Conservation (phyloP, 441 rosid genomes). For the Populus trichocarpa region DNA sequence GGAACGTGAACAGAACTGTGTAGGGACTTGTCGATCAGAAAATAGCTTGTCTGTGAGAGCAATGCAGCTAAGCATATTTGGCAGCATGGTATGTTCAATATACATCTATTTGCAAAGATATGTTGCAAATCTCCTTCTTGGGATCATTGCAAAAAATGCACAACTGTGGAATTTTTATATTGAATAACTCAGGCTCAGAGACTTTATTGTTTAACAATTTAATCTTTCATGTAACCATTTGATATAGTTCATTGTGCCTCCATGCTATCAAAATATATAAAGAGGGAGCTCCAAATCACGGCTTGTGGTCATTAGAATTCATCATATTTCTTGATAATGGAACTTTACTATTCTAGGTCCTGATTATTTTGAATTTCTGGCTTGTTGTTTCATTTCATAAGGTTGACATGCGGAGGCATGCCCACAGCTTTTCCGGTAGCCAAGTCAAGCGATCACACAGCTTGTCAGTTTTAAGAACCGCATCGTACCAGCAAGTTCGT, state of each 20-base stretch:
- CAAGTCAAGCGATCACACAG: conserved; percentile 35
- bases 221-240: neutral
- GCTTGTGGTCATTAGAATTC: neutral
- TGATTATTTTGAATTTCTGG: neutral
- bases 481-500: conserved; percentile 28
- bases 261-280: neutral
- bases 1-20: conserved; percentile 24
- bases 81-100: conserved; percentile 55
- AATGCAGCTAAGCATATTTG: conserved; percentile 69
- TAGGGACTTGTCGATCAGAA: conserved; percentile 20
- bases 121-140: neutral
- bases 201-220: neutral
- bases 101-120: neutral
- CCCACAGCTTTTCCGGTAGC: conserved; percentile 30
- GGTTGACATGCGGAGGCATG: conserved; percentile 41
- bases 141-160: neutral
- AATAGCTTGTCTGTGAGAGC: conserved; percentile 66
- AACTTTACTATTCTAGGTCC: neutral
- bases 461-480: conserved; percentile 33
- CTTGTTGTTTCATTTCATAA: conserved; percentile 15
- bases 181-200: neutral
- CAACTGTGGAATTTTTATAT: neutral
- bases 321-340: neutral
- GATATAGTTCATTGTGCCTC: neutral
- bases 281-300: neutral